These are phyloP conservation scores for Lasiodiplodia sp. DNA, from an alignment of 2,329 filamentous ascomycete species.

Conservation along the genomic window DNA sequence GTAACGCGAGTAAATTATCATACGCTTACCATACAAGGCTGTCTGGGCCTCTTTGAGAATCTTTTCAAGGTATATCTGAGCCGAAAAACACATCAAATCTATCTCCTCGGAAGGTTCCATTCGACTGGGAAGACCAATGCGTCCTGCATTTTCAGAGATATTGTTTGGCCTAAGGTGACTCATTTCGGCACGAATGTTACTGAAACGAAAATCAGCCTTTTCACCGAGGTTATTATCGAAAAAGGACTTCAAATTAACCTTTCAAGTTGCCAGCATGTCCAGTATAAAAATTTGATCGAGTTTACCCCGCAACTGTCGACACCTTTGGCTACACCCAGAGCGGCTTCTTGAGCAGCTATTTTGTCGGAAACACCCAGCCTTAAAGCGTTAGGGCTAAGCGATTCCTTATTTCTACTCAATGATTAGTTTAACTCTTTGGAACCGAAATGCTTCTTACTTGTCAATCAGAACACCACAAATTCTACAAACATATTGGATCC, in stretches of 20 bases:
- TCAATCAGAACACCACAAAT: conserved; percentile 76
- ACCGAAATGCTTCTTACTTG: conserved; percentile 56
- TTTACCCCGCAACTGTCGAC: conserved; percentile 38
- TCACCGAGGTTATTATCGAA: not conserved
- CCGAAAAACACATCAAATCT: conserved; percentile 64
- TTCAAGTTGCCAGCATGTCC: conserved; percentile 92
- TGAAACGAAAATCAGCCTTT: conserved; percentile 42
- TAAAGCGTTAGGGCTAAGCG: not conserved
- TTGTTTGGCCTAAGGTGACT: conserved; percentile 62
- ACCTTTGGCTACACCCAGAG: not conserved
- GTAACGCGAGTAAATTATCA: conserved; percentile 41
- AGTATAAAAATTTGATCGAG: conserved; percentile 72
- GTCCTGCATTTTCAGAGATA: conserved; percentile 63
- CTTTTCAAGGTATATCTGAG: conserved; percentile 67
- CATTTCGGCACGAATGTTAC: conserved; percentile 91
- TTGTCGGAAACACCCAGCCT: not conserved
- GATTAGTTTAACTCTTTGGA: not conserved
- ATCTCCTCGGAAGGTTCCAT: conserved; percentile 52
- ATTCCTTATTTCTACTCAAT: conserved; percentile 11
- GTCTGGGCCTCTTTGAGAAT: conserved; percentile 64
- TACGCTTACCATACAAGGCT: conserved; percentile 58
- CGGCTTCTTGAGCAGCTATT: conserved; percentile 6
- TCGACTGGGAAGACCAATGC: conserved; percentile 71
- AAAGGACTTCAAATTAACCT: conserved; percentile 61
- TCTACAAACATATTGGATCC: conserved; percentile 68